phyloP scores from a whole-genome alignment of 495 filamentous ascomycete genomes.

The Aspergillus nanangensis region DNA sequence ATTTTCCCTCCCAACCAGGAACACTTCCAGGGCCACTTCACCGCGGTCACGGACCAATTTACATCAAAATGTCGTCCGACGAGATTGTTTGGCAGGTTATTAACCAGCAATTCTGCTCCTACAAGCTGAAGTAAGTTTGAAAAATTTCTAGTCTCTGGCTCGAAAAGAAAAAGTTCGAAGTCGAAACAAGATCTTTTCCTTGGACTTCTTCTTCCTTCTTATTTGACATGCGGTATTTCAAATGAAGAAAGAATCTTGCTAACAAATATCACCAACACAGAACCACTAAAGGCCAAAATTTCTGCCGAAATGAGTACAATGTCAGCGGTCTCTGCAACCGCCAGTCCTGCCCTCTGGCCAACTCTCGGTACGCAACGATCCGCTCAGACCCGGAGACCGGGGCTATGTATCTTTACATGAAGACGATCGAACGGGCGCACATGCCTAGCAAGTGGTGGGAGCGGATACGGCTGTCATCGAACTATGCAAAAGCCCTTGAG shows the following conservation, averaged over 20 bases:
- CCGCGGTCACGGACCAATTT: slow-evolving; percentile 1
- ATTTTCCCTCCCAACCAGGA: slow-evolving; percentile 18
- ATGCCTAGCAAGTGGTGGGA: slow-evolving; percentile 94
- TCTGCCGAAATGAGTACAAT: slow-evolving; percentile 95
- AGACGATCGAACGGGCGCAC: slow-evolving; percentile 87
- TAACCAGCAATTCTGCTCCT: slow-evolving; percentile 93
- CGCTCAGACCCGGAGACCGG: slow-evolving; percentile 77
- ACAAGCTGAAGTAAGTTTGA: slow-evolving; percentile 80
- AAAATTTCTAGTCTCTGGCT: neutral
- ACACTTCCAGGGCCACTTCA: slow-evolving; percentile 4
- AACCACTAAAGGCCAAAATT: slow-evolving; percentile 87
- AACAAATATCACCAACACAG: slow-evolving; percentile 41
- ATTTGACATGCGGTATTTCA: too few species aligned
- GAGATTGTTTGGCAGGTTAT: slow-evolving; percentile 98
- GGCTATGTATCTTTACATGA: slow-evolving; percentile 93
- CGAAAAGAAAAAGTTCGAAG: neutral
- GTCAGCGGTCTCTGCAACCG: slow-evolving; percentile 93
- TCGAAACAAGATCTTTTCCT: slow-evolving; percentile 6
- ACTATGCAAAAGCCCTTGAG: slow-evolving; percentile 82
- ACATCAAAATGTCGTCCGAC: slow-evolving; percentile 67
- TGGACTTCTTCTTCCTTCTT: slow-evolving; percentile 14
- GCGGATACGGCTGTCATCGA: slow-evolving; percentile 80
- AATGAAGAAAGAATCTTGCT: too few species aligned
- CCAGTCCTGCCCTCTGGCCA: slow-evolving; percentile 92
- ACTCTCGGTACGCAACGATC: slow-evolving; percentile 92